These are phyloP conservation scores for Hanseniaspora taiwanica DNA, from an alignment of 805 yeast species.

Conservation along the genomic window DNA sequence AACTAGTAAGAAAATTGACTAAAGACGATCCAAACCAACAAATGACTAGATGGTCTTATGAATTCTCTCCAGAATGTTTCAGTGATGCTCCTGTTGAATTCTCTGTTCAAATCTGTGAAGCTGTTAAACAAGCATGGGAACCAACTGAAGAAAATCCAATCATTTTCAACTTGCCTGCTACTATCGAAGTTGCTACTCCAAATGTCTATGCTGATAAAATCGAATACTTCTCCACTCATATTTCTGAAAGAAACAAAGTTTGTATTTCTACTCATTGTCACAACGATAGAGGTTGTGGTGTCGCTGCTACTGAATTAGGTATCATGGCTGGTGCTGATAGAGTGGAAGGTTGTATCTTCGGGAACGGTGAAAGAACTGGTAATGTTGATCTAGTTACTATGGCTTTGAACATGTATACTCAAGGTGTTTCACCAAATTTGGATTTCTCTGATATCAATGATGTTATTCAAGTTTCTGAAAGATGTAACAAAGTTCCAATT, in stretches of 20 bases:
- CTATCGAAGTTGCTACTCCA: constrained; percentile 68
- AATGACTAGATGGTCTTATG: constrained; percentile 56
- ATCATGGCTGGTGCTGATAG: constrained; percentile 75
- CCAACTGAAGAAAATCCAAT: constrained; percentile 65
- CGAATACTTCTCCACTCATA: constrained; percentile 57
- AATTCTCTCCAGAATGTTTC: constrained; percentile 70
- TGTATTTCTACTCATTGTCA: constrained; percentile 63
- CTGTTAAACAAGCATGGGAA: constrained; percentile 67
- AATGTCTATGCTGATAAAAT: constrained; percentile 71
- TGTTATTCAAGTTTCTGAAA: constrained; percentile 56
- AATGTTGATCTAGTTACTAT: constrained; percentile 67
- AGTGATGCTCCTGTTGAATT: constrained; percentile 63
- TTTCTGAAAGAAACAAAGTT: constrained; percentile 58
- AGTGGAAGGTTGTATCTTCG: constrained; percentile 73
- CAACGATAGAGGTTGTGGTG: constrained; percentile 75
- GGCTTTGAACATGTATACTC: constrained; percentile 66
- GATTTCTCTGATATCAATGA: constrained; percentile 60
- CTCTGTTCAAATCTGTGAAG: constrained; percentile 67
- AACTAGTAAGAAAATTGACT: constrained; percentile 52
- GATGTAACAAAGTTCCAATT: constrained; percentile 65
- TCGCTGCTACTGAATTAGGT: constrained; percentile 71
- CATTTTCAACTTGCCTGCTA: constrained; percentile 69
- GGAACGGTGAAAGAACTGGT: constrained; percentile 80
- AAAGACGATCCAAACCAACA: constrained; percentile 58
- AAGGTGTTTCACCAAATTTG: constrained; percentile 58